Evolutionary conservation across 495 filamentous ascomycete genomes (phyloP), one percentile per base, ranked within the genome.

Genomic region (Xanthoparmelia taractica): DNA sequence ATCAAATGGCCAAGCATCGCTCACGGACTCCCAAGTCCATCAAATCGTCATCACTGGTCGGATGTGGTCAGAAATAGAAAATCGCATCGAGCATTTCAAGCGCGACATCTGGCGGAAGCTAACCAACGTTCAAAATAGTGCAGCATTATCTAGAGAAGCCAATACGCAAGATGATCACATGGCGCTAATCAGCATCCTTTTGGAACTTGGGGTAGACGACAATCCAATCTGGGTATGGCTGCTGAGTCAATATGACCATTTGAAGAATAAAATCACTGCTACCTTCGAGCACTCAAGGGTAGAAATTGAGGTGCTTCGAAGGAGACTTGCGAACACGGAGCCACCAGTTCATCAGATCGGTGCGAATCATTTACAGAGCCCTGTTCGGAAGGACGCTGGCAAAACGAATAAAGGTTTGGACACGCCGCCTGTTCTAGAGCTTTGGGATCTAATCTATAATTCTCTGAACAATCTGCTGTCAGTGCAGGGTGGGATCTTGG

Each of bases 171-270:
- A 96, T 63, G 88, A 92, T 70, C 84, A 96, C 71, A 90, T 96
- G 87, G 89, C 92, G 66, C 76, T 96, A 56, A 96, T 96, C 52
- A 80, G 87, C 18, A 82, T 96, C 20, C 79, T 98, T 36, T 73
- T 98, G 34, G 92, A 97, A 73, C 74, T 98, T 23, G 94, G 94
- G 29, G 92, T 96, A 15, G 87, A 94, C 27, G 91, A 97, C 57
- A 97, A 96, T 71, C 94, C 94, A 13, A 93, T 97, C 58, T 96
- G 89, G 89, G 82, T 91, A 2, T 98, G 94, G 94, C 82, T 98
- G 45, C 75, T 92, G 59, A 96, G 89, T 68, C 85, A 90, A 8
- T 92, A 89, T 68, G 90, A 96, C 56, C 88, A 92, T 68, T 75
- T 98, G 43, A 96, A 92, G 69, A 85, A 84, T 63, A 93, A 89